Conservation (phyloP, 2,329 filamentous ascomycete species). For the Fusarium pseudocircinatum region DNA sequence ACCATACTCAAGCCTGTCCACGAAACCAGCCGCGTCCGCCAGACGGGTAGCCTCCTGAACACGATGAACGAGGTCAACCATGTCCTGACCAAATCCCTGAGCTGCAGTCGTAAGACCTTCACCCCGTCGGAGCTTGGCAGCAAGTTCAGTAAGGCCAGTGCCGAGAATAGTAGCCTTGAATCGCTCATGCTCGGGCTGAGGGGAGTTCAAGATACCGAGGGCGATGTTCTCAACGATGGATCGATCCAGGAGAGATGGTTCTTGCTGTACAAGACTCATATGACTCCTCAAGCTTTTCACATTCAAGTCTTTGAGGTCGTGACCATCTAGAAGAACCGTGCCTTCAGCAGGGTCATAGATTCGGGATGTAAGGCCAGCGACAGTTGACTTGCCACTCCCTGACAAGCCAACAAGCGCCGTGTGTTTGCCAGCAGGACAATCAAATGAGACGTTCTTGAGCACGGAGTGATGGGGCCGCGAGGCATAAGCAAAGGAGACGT, state of each 20-base stretch:
- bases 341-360: constrained; percentile 67
- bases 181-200: constrained; percentile 49
- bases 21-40: constrained; percentile 68
- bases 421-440: constrained; percentile 58
- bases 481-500: constrained; percentile 57
- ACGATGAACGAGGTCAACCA: constrained; percentile 61
- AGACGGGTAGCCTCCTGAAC: constrained; percentile 62
- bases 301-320: constrained; percentile 59
- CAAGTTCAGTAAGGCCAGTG: constrained; percentile 59
- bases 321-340: constrained; percentile 57
- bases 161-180: constrained; percentile 60
- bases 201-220: constrained; percentile 59
- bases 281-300: constrained; percentile 54
- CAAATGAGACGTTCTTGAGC: constrained; percentile 57
- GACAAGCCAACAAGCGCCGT: constrained; percentile 69
- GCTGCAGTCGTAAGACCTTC: constrained; percentile 57
- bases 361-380: constrained; percentile 64
- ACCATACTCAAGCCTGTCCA: constrained; percentile 62
- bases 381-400: constrained; percentile 66
- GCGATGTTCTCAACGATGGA: constrained; percentile 63
- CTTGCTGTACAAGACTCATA: constrained; percentile 58
- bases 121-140: constrained; percentile 61
- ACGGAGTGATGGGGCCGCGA: constrained; percentile 55
- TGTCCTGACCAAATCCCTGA: constrained; percentile 53
- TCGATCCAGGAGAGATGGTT: constrained; percentile 55